Evolutionary conservation across 2,329 filamentous ascomycete species (phyloP), one percentile per base, ranked within the genome.

Genomic region (Xylaria sp.): DNA sequence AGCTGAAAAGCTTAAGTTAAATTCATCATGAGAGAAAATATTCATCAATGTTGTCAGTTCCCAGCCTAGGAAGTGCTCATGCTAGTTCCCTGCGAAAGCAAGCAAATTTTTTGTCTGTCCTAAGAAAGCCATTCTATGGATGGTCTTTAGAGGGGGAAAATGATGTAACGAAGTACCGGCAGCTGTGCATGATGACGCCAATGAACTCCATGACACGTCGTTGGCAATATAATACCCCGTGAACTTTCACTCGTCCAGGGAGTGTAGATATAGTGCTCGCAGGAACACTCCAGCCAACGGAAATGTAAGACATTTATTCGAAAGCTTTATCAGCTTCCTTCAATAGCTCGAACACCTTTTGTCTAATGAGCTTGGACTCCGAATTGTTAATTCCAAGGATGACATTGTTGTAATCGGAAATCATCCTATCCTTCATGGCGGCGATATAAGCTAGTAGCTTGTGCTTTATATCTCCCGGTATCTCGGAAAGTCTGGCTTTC

Each of bases 321-420:
- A 69, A 68, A 19, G 31, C 43, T n/a, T 25, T 43, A 41, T 69
- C 66, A 3, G 60, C 52, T 6, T 55, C 25, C 5, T 56, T 43
- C 8, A 67, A 47, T 9, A 69, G 33, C 5, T 62, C 19, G 5
- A 29, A 27, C 1, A 65, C 38, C n/a, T 40, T 33, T 23, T 46
- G 6, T 43, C 58, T 62, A 3, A 44, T 48, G 27, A 27, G 21
- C n/a, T 63, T 57, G 4, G 60, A 38, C 13, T 56, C 37, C 7
- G 55, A 55, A 9, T 37, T 41, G 9, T 60, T 31, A 9, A 23
- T 29, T 2, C 55, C 48, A 11, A 43, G 27, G 17, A 67, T 54
- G 10, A 59, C 27, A 27, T 63, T 62, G 1, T 13, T 21, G 40
- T 69, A 69, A 43, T 69, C 67, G 3, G 15, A 25, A 21, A 40